Evolutionary conservation across 192 early-diverging fungal genomes (phyloP).

Genomic region (Rhizophagus sp.): DNA sequence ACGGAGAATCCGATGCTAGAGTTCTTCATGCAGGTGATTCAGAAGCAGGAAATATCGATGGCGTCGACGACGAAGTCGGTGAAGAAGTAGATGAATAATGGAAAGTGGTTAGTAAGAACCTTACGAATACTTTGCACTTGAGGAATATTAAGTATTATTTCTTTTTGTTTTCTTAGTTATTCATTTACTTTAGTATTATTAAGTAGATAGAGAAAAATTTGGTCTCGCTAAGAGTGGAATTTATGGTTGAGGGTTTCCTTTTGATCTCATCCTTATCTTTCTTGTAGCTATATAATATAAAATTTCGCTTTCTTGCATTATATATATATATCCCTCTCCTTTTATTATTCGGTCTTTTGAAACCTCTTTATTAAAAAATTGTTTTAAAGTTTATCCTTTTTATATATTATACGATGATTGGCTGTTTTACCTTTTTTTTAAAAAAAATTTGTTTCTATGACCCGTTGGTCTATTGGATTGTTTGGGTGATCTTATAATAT

Average conservation of each 20-base stretch:
- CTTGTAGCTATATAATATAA: constrained; percentile 8
- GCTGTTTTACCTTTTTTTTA: neutral
- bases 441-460: neutral
- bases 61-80: constrained; percentile 4
- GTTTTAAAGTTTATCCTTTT: neutral
- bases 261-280: neutral
- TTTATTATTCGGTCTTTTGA: constrained; percentile 6
- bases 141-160: neutral
- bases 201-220: neutral
- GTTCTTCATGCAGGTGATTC: constrained; percentile 30
- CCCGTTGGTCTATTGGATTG: constrained; percentile 12
- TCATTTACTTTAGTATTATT: neutral
- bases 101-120: neutral
- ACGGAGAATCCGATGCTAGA: constrained; percentile 30
- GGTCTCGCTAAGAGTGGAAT: neutral
- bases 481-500: constrained; percentile 1
- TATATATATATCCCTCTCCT: constrained; percentile 2
- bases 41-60: constrained; percentile 17
- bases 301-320: neutral
- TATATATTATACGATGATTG: constrained; percentile 4
- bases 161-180: constrained; percentile 1
- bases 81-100: constrained; percentile 27
- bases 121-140: neutral
- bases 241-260: neutral
- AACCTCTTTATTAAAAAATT: constrained; percentile 6